Conservation (phyloP, 2,329 filamentous ascomycete genomes). For the Alternaria metachromatica region DNA sequence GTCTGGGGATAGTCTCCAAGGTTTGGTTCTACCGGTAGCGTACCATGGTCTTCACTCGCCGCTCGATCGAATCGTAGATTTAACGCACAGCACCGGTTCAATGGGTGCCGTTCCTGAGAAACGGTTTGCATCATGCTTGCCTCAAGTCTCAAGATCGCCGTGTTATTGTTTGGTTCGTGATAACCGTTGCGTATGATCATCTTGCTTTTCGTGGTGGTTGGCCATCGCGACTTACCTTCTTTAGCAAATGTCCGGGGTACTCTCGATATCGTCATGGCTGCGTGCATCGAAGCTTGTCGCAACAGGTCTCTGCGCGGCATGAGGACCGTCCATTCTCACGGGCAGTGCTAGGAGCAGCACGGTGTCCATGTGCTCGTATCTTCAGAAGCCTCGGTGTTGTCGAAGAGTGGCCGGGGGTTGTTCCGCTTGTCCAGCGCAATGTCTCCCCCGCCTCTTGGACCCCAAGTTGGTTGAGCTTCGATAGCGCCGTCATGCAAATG, state of each 20-base stretch:
- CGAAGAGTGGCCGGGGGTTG: background rate
- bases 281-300: background rate
- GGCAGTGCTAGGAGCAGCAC: constrained; percentile 4
- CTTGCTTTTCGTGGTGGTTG: background rate
- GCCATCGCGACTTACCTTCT: background rate
- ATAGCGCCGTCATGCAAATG: constrained; percentile 1
- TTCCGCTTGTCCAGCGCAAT: background rate
- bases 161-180: background rate
- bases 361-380: constrained; percentile 12
- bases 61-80: background rate
- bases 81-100: constrained; percentile 1
- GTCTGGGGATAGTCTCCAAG: constrained; percentile 2
- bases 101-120: background rate
- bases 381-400: background rate
- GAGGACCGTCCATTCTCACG: background rate
- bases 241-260: background rate
- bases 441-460: constrained; percentile 3
- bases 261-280: background rate
- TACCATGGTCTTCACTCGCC: background rate
- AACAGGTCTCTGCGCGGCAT: background rate
- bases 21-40: constrained; percentile 4
- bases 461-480: background rate
- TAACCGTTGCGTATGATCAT: constrained; percentile 1
- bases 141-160: background rate
- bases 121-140: constrained; percentile 1